Percentiles rank a stretch among this genome's conserved stretches.
phyloP scores from a whole-genome alignment of 192 early-diverging fungal species.

The Chytriomyces sp. region DNA sequence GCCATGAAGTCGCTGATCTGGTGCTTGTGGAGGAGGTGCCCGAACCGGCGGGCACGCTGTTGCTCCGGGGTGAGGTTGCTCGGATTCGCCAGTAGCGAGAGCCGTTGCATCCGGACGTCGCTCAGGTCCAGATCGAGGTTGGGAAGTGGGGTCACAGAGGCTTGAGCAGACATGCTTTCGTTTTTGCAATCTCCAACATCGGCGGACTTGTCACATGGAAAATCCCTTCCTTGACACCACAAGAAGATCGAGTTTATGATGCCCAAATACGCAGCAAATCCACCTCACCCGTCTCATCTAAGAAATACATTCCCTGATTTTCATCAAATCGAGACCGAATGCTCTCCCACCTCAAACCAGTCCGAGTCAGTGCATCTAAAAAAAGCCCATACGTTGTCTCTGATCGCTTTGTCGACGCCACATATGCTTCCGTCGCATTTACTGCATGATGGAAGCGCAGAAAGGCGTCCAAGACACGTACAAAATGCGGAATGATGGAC shows the following conservation, averaged over 20 bases:
- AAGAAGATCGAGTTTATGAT: not conserved
- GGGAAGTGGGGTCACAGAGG: too few species aligned
- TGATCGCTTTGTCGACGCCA: conserved; percentile 19
- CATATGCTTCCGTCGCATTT: not conserved
- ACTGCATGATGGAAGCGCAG: not conserved
- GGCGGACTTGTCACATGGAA: too few species aligned
- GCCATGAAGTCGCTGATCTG: conserved; percentile 6
- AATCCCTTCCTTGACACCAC: too few species aligned
- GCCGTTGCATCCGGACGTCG: too few species aligned
- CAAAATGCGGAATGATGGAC: conserved; percentile 30
- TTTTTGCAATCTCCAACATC: too few species aligned
- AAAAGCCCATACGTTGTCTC: conserved; percentile 22
- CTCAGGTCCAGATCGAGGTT: too few species aligned
- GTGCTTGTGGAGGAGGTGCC: not conserved
- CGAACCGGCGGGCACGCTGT: not conserved
- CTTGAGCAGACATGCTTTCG: too few species aligned
- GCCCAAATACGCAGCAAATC: conserved; percentile 7
- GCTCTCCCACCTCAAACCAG: not conserved
- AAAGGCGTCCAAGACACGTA: conserved; percentile 28
- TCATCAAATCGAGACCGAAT: not conserved
- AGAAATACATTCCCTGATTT: conserved; percentile 5
- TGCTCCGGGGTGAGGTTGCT: too few species aligned
- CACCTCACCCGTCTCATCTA: conserved; percentile 7
- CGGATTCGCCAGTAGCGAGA: too few species aligned
- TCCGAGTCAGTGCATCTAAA: not conserved